Evolutionary conservation across 2,329 filamentous ascomycete genomes (phyloP), one percentile per base, ranked within the genome.

Genomic region (Drechslerella coelobrocha): DNA sequence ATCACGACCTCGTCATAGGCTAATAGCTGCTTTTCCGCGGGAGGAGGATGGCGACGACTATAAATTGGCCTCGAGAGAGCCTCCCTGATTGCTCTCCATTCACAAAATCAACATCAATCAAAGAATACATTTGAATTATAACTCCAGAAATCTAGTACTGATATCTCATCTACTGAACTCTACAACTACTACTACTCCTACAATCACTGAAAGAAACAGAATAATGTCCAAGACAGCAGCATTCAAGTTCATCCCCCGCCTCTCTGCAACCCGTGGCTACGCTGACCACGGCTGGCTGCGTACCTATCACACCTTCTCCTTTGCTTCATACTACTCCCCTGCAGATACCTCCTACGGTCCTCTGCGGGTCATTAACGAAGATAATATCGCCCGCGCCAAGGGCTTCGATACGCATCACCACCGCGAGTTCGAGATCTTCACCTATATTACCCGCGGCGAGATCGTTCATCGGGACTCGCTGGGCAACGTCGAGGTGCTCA

Each of bases 321-420:
- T 96, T 79, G 90, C 90, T 43, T 83, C 79, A 39, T 88, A 88
- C 80, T 87, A 87, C 78, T 84, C 91, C 77, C 88, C 89, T 1
- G 78, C 79, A 24, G 89, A 86, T 80, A 83, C 84, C 48, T 83
- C 84, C 73, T 95, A 89, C 77, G 91, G 92, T 6, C 84, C 88
- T 24, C 83, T 96, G 50, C 86, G 91, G 62, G 91, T 96, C 39
- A 87, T 96, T 76, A 96, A 96, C 77, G 91, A 96, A 81, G 91
- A 96, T 78, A 88, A 90, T 31, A 91, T 96, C 31, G 84, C 86
- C 76, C 81, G 87, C 26, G 84, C 86, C 68, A 86, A 84, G 8
- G 91, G 91, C 2, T 96, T 96, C 80, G 90, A 91, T 2, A 92
- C 90, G 0, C 92, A 96, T 78, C 87, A 87, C 24, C 92, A 96